Evolutionary conservation across 192 early-diverging fungal species (phyloP).

Genomic region (Linnemannia hyalina): DNA sequence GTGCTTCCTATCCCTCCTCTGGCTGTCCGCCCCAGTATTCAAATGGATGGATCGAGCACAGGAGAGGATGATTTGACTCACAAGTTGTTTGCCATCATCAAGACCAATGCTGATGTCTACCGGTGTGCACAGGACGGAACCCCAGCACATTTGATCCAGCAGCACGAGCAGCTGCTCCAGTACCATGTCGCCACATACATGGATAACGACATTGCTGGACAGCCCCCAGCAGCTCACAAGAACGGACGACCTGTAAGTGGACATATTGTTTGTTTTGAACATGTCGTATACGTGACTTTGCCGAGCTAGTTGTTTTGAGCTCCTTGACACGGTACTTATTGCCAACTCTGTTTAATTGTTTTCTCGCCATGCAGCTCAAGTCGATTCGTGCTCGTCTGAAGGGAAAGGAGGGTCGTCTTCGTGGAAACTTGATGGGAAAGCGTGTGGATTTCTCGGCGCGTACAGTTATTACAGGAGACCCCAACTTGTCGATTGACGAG

Average conservation of each 20-base stretch:
- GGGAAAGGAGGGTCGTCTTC: conserved; percentile 98
- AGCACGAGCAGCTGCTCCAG: conserved; percentile 90
- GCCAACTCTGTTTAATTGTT: conserved; percentile 3
- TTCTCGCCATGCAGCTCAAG: conserved; percentile 70
- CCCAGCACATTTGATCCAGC: conserved; percentile 88
- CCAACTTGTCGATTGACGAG: conserved; percentile 97
- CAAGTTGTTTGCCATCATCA: conserved; percentile 93
- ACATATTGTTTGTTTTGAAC: background rate
- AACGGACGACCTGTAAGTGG: conserved; percentile 88
- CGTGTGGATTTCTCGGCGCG: conserved; percentile 99
- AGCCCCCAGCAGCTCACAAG: conserved; percentile 92
- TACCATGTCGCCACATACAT: conserved; percentile 97
- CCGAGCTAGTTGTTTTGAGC: too few species aligned
- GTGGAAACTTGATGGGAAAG: conserved; percentile 99
- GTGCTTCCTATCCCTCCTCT: conserved; percentile 96
- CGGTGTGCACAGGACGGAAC: conserved; percentile 88
- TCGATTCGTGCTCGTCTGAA: conserved; percentile 96
- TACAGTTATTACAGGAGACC: conserved; percentile 99
- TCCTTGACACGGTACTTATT: background rate
- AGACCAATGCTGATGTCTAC: conserved; percentile 89
- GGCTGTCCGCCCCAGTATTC: conserved; percentile 95
- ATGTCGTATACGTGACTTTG: too few species aligned
- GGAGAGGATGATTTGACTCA: conserved; percentile 98
- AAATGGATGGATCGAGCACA: conserved; percentile 88
- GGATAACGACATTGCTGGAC: conserved; percentile 96